These are phyloP conservation scores for Phenoliferia sp. DNA, from an alignment of 1,284 basidiomycete species.

Conservation along the genomic window DNA sequence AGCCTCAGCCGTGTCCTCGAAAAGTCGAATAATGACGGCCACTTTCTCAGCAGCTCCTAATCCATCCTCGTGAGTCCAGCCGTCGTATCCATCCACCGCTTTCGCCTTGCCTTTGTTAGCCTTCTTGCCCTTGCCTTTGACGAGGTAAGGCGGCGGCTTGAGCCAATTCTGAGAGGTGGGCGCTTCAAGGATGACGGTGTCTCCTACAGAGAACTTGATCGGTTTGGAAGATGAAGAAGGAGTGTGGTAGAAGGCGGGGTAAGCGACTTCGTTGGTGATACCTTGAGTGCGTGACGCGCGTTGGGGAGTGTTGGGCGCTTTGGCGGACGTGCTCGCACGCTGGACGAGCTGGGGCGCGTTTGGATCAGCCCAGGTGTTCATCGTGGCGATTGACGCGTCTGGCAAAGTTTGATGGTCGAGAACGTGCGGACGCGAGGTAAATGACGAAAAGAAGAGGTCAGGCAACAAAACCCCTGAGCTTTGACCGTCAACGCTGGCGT, in stretches of 20 bases:
- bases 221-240: not conserved
- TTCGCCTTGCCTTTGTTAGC: conserved; percentile 8
- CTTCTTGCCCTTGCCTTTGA: not conserved
- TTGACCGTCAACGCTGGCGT: too few relatives aligned
- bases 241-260: not conserved
- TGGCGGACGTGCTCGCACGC: not conserved
- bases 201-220: conserved; percentile 19
- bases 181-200: conserved; percentile 18
- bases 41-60: conserved; percentile 19
- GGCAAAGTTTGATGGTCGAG: too few relatives aligned
- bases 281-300: not conserved
- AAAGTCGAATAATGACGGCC: conserved; percentile 23
- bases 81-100: conserved; percentile 4
- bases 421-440: too few relatives aligned
- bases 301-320: not conserved
- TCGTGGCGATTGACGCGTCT: not conserved
- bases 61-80: conserved; percentile 31
- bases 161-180: conserved; percentile 26
- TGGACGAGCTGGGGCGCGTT: not conserved
- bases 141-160: conserved; percentile 6
- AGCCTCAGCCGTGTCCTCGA: conserved; percentile 22
- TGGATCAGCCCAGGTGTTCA: not conserved
- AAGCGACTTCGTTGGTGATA: not conserved
- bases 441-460: too few relatives aligned
- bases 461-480: too few relatives aligned